phyloP scores from a whole-genome alignment of 2,329 filamentous ascomycete species.

The Fusarium sp. region DNA sequence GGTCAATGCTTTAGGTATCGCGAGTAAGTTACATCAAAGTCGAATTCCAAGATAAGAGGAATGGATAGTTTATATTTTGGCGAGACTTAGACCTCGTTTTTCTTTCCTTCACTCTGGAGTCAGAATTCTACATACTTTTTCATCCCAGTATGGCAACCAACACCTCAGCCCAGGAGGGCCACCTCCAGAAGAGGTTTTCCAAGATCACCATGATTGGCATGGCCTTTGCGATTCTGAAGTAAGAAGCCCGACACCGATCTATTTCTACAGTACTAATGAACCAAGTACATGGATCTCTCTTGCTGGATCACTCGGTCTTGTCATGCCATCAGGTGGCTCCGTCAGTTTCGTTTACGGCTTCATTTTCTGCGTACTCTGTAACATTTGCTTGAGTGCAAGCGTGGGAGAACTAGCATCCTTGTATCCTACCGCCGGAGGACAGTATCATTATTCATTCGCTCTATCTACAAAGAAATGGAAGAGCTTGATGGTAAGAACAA shows the following conservation, averaged over 20 bases:
- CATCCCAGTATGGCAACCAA: constrained; percentile 21
- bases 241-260: neutral
- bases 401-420: constrained; percentile 42
- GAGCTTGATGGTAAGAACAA: constrained; percentile 51
- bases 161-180: constrained; percentile 26
- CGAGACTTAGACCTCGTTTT: neutral
- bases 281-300: constrained; percentile 54
- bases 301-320: constrained; percentile 60
- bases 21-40: constrained; percentile 2
- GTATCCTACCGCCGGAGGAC: constrained; percentile 47
- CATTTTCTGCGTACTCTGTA: constrained; percentile 49
- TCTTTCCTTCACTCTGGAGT: neutral
- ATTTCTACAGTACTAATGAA: neutral
- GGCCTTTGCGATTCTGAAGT: constrained; percentile 63
- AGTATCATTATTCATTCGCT: constrained; percentile 62
- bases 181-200: constrained; percentile 44
- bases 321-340: constrained; percentile 59
- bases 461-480: constrained; percentile 58
- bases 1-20: neutral
- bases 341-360: constrained; percentile 59
- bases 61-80: constrained; percentile 10
- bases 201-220: constrained; percentile 50
- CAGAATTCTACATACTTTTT: neutral
- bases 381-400: constrained; percentile 39
- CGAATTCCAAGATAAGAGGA: constrained; percentile 8